Conservation (phyloP, 306 rosid species). For the Prunus persica region Prunus_persica_NCBIv2 NC_034009.1:2860501-2861000, state of each 20-base stretch:
- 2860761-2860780: neutral
- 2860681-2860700: neutral
- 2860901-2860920: neutral
- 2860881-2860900: neutral
- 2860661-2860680: neutral
- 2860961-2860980: constrained; percentile 41
- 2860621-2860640: neutral
- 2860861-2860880: neutral
- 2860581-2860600: constrained; percentile 10
- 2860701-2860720: neutral
- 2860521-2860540: constrained; percentile 72
- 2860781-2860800: neutral
- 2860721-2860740: neutral
- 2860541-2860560: constrained; percentile 95
- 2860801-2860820: no score
- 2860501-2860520: constrained; percentile 81
- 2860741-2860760: neutral
- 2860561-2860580: constrained; percentile 84
- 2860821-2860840: no score
- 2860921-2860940: neutral
- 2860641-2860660: neutral
- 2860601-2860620: constrained; percentile 4
- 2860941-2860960: constrained; percentile 12
- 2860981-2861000: constrained; percentile 60
- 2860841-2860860: no score